A percentile compares a stretch with the other conserved stretches of the same genome.
phyloP scores from a whole-genome alignment of 352 stramenopile genomes.

The Globisporangium echinulatum region DNA sequence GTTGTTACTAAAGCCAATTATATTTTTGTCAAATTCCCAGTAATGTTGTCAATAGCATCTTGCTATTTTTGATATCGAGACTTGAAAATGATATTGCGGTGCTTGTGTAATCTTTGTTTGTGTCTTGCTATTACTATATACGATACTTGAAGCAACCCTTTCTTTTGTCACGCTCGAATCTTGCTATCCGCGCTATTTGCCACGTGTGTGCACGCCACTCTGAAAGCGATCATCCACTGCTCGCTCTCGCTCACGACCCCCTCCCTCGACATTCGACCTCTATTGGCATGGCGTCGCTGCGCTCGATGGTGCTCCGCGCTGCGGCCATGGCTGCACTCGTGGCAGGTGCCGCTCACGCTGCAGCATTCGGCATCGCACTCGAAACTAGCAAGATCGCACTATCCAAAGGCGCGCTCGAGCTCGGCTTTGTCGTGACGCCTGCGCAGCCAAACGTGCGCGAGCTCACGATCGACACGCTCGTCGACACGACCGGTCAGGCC shows the following conservation, averaged over 20 bases:
- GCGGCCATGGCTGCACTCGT: slow-evolving; percentile 15
- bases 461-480: slow-evolving; percentile 57
- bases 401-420: slow-evolving; percentile 28
- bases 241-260: background rate
- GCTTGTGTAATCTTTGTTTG: too few species aligned
- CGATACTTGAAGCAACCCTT: too few species aligned
- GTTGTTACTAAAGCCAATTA: too few species aligned
- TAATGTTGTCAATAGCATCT: too few species aligned
- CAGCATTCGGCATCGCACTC: slow-evolving; percentile 38
- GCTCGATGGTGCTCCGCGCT: slow-evolving; percentile 12
- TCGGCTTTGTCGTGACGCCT: slow-evolving; percentile 49
- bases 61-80: too few species aligned
- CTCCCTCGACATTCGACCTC: background rate
- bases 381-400: slow-evolving; percentile 42
- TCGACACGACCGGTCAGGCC: slow-evolving; percentile 53
- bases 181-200: too few species aligned
- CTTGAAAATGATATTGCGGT: too few species aligned
- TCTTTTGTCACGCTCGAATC: too few species aligned
- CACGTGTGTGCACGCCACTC: too few species aligned
- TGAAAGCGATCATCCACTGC: too few species aligned
- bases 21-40: too few species aligned
- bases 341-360: slow-evolving; percentile 13
- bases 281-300: slow-evolving; percentile 9
- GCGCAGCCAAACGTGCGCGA: slow-evolving; percentile 46
- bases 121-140: too few species aligned